phyloP scores from a whole-genome alignment of 495 filamentous ascomycete species.

The Trichoderma orchidacearum region DNA sequence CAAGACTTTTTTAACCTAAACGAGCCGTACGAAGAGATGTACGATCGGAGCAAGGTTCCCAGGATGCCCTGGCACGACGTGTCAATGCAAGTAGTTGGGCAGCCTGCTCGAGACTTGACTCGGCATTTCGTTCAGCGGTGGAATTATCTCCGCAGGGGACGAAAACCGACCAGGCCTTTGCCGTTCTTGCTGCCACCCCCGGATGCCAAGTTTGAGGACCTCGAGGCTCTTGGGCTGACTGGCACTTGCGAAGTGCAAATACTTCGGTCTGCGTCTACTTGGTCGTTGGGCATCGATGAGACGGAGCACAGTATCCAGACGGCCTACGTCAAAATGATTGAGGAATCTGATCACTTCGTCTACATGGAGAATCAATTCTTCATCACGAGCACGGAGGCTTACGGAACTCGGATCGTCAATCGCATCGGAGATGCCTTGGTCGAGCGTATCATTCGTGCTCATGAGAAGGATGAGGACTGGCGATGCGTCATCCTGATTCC shows the following conservation, averaged over 20 bases:
- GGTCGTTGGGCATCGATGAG: constrained; percentile 82
- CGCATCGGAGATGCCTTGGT: constrained; percentile 91
- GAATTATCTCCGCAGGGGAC: constrained; percentile 92
- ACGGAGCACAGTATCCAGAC: constrained; percentile 91
- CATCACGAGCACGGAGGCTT: constrained; percentile 81
- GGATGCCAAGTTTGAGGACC: constrained; percentile 72
- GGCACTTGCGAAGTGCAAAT: constrained; percentile 97
- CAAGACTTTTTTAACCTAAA: constrained; percentile 89
- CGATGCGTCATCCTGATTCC: constrained; percentile 89
- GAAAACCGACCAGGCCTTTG: constrained; percentile 86
- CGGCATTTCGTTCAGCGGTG: constrained; percentile 97
- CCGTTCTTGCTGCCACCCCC: constrained; percentile 89
- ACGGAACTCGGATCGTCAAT: constrained; percentile 80
- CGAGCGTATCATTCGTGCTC: constrained; percentile 74
- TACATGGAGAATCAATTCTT: constrained; percentile 99
- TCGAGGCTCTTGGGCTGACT: constrained; percentile 74
- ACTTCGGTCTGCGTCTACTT: constrained; percentile 73
- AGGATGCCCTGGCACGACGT: constrained; percentile 99
- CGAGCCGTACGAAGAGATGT: constrained; percentile 98
- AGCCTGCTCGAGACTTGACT: constrained; percentile 86
- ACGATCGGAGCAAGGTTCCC: constrained; percentile 73
- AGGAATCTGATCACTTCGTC: constrained; percentile 90
- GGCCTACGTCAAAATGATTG: constrained; percentile 89
- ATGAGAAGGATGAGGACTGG: constrained; percentile 80
- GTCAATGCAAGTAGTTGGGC: constrained; percentile 94